phyloP scores from a whole-genome alignment of 768 basidiomycete species.

The Mycena crocata region DNA sequence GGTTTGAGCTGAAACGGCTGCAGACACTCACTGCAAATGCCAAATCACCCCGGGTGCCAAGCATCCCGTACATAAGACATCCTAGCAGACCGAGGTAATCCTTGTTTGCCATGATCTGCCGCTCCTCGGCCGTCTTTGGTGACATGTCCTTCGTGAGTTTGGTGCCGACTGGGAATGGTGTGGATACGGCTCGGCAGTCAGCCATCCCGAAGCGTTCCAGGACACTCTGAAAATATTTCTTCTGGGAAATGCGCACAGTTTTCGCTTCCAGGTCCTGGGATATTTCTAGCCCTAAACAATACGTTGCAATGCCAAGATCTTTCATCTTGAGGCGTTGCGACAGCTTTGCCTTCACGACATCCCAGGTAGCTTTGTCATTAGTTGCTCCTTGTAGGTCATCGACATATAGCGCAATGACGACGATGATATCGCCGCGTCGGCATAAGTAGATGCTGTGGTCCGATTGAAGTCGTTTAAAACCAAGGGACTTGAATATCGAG shows the following conservation, averaged over 20 bases:
- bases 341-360: not conserved
- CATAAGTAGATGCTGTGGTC: constrained; percentile 12
- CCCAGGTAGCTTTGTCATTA: not conserved
- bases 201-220: constrained; percentile 1
- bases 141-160: constrained; percentile 3
- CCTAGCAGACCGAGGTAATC: not conserved
- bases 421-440: constrained; percentile 1
- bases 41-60: not conserved
- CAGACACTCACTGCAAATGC: not conserved
- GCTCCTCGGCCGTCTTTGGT: constrained; percentile 1
- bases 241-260: not conserved
- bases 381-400: not conserved
- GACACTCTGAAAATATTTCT: not conserved
- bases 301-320: not conserved
- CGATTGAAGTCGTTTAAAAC: constrained; percentile 2
- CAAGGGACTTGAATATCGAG: not conserved
- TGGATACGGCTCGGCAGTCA: not conserved
- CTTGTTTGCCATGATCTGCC: not conserved
- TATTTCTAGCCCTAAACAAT: not conserved
- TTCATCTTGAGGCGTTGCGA: constrained; percentile 2
- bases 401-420: not conserved
- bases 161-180: not conserved
- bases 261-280: not conserved
- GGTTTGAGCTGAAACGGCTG: not conserved
- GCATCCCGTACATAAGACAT: constrained; percentile 3